A percentile compares a stretch with the other conserved stretches of the same genome.
These are phyloP conservation scores for Xylariaceae sp. DNA, from an alignment of 2,329 filamentous ascomycete species.

Conservation along the genomic window DNA sequence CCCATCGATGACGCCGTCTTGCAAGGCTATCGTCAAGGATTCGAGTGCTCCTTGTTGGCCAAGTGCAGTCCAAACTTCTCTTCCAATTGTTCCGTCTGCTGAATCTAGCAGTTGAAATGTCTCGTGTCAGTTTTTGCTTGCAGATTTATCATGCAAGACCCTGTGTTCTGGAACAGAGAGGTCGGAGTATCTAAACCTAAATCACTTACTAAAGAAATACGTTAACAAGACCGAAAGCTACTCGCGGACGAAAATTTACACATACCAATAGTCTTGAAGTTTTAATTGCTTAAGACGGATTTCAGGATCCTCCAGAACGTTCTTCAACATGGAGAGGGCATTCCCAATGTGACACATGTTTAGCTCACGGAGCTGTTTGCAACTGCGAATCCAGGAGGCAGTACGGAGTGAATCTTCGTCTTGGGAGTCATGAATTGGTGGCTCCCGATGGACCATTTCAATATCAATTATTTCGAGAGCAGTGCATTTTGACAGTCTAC, in stretches of 20 bases:
- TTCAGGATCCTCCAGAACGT: constrained; percentile 23
- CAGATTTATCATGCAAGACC: too few species aligned
- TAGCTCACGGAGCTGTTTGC: constrained; percentile 25
- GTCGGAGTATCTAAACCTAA: too few species aligned
- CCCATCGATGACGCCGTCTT: constrained; percentile 44
- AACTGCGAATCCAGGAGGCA: constrained; percentile 31
- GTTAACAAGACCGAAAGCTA: too few species aligned
- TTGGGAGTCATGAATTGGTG: constrained; percentile 19
- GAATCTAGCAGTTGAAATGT: too few species aligned
- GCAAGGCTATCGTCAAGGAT: constrained; percentile 24
- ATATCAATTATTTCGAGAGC: constrained; percentile 35
- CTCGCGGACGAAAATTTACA: too few species aligned
- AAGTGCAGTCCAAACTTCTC: constrained; percentile 25
- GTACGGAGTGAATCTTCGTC: constrained; percentile 29
- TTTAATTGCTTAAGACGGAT: constrained; percentile 25
- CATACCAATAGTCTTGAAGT: constrained; percentile 19
- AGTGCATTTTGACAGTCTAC: constrained; percentile 33
- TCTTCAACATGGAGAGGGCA: constrained; percentile 33
- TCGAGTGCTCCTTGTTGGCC: constrained; percentile 24
- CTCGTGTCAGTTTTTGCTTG: too few species aligned
- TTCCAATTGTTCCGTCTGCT: too few species aligned
- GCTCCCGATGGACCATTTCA: constrained; percentile 23
- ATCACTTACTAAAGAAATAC: too few species aligned
- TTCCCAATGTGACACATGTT: constrained; percentile 46
- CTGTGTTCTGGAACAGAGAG: too few species aligned